Base-by-base conservation (phyloP, 2,329 filamentous ascomycete species). In the Fusarium paranaense region DNA sequence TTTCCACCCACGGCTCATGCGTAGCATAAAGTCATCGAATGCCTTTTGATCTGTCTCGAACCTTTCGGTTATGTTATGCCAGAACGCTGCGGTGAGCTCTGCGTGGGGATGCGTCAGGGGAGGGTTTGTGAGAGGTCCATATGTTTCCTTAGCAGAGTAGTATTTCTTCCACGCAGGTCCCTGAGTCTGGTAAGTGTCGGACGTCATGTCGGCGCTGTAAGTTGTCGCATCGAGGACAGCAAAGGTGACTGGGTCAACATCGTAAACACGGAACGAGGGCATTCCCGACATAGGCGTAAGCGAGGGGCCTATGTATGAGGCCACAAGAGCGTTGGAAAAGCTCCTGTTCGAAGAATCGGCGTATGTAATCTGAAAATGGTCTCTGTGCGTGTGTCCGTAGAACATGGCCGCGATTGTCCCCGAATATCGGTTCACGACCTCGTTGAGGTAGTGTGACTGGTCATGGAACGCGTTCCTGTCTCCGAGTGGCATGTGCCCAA, bases 201-300 rank as follows among this genome's bases (percentile, higher is more conserved):
- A 79, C 47, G 78, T 82, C 80, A 89, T 86, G 76, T 90, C 85
- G 64, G 89, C 87, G 25, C 86, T 85, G 79, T 90, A 91, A 1
- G 86, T 87, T 5, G 85, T 87, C 35, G 83, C 81, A 64, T 91
- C 89, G 1, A 90, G 80, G 10, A 91, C 83, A 50, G 82, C 87
- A 73, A 87, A 91, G 1, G 88, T 90, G 10, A 84, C 85, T 0
- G 89, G 87, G 75, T 91, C 89, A 65, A 91, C 85, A 18, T 87
- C 84, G 80, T 91, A 90, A 47, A 91, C 85, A 57, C 88, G 87
- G 80, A 91, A 91, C 5, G 88, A 85, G 1, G 89, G 87, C 71
- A 88, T 85, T 33, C 87, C 89, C 1, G 86, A 88, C 2, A 84
- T 89, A 0, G 89, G 89, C 8, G 88, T 88, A 75, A 90, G 81